Evolutionary conservation across 768 basidiomycete genomes (phyloP).

Genomic region (Erythrobasidium yunnanense): DNA sequence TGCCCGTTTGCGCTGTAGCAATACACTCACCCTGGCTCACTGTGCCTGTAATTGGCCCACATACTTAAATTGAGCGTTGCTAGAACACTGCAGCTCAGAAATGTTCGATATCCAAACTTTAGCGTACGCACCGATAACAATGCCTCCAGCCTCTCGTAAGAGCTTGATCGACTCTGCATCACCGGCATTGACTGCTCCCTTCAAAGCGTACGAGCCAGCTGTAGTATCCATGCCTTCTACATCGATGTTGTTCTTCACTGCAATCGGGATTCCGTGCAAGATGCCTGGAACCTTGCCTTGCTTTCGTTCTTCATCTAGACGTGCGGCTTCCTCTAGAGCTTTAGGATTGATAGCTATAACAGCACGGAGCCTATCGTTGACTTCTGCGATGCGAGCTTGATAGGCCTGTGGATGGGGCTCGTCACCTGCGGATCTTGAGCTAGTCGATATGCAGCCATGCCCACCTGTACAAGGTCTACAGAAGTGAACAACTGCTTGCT

Average conservation of each 20-base stretch:
- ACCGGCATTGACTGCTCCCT: conserved; percentile 42
- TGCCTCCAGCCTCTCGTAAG: conserved; percentile 41
- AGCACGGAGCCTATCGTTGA: conserved; percentile 41
- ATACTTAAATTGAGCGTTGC: conserved; percentile 53
- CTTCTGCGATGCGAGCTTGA: conserved; percentile 46
- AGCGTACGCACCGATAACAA: conserved; percentile 39
- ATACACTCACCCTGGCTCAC: not conserved
- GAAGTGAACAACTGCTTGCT: conserved; percentile 43
- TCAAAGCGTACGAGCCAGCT: conserved; percentile 44
- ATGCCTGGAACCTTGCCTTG: conserved; percentile 38
- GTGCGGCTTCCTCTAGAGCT: conserved; percentile 42
- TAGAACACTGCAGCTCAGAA: conserved; percentile 37
- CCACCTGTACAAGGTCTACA: conserved; percentile 44
- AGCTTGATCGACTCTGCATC: conserved; percentile 44
- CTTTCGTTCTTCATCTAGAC: conserved; percentile 42
- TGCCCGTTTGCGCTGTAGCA: too few relatives aligned
- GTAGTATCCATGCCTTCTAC: conserved; percentile 45
- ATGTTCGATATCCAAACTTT: conserved; percentile 37
- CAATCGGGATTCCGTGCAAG: conserved; percentile 45
- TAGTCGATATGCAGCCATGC: not conserved
- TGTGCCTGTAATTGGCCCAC: conserved; percentile 49
- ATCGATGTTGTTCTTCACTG: conserved; percentile 43
- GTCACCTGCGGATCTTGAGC: not conserved
- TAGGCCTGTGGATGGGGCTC: conserved; percentile 38
- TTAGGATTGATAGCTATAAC: conserved; percentile 45